Base-by-base conservation (phyloP, 2,329 filamentous ascomycete genomes). In the Botrytis deweyae region DNA sequence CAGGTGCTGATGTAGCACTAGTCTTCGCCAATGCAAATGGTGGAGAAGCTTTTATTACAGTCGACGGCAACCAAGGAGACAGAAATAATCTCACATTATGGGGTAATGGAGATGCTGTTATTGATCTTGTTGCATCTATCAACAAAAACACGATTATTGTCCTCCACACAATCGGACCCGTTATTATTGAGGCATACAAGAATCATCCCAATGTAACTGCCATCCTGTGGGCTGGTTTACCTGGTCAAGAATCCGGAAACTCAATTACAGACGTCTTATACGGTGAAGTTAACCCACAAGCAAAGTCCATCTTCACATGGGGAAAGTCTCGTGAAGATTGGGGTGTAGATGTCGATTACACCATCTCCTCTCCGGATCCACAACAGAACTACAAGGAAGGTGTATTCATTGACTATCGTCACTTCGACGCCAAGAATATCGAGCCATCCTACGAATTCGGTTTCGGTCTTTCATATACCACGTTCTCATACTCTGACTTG, bases 21-120 rank as follows among this genome's bases (percentile, higher is more conserved):
- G 94, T 98, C 14, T 98, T 98, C 79, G 95, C 92, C 78, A 97
- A 97, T 78, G 90, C 95, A 20, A 87, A 95, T 81, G 88, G 91
- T 2, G 95, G 95, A 66, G 96, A 98, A 83, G 94, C 92, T 10
- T 98, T 89, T 83, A 93, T 98, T 80, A 87, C 85, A 20, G 88
- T 97, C 1, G 95, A 95, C 75, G 91, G 89, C 71, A 98, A 98
- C 81, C 84, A 86, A 74, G 95, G 96, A 74, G 95, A 98, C 82
- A 91, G 95, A 71, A 96, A 95, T 80, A 98, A 99, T 83, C 86
- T 99, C 49, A 97, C 94, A 0, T 85, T 97, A 0, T 98, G 95
- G 95, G 87, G 91, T 75, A 88, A 91, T 75, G 95, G 93, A 46
- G 94, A 98, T 72, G 86, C 88, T 0, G 84, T 98, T 68, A 92